Percentiles rank a stretch among this genome's conserved stretches.
These are phyloP conservation scores for Hyphopichia fennica DNA, from an alignment of 1,139 yeast genomes.

Conservation along the genomic window DNA sequence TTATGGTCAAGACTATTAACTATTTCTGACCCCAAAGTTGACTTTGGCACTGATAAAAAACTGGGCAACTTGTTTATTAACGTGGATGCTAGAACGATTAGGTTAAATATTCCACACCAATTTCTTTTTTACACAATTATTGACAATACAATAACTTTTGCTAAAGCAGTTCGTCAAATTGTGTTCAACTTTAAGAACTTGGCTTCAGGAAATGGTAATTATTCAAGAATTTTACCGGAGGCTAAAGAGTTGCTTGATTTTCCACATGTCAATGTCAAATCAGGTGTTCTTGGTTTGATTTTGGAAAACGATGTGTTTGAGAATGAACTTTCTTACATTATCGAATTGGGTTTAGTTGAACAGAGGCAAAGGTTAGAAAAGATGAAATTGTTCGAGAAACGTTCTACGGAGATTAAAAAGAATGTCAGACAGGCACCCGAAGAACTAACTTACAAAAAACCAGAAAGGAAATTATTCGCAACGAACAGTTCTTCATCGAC, in stretches of 20 bases:
- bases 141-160: conserved; percentile 63
- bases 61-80: conserved; percentile 17
- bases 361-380: conserved; percentile 35
- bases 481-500: neutral
- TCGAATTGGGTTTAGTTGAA: conserved; percentile 38
- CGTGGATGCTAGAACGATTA: conserved; percentile 26
- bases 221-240: conserved; percentile 33
- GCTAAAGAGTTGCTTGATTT: conserved; percentile 28
- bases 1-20: conserved; percentile 44
- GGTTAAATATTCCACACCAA: conserved; percentile 55
- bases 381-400: conserved; percentile 30
- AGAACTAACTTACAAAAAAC: conserved; percentile 9
- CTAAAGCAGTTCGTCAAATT: conserved; percentile 60
- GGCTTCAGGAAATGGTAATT: conserved; percentile 36
- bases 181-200: conserved; percentile 48
- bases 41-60: conserved; percentile 19
- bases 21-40: conserved; percentile 38
- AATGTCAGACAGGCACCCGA: conserved; percentile 18
- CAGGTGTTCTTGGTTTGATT: conserved; percentile 33
- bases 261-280: conserved; percentile 32
- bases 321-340: conserved; percentile 37
- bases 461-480: neutral
- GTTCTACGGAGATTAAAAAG: conserved; percentile 15
- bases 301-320: conserved; percentile 48
- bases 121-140: conserved; percentile 64